These are phyloP conservation scores for Suhomyces anneliseae DNA, from an alignment of 1,139 yeast species.

Conservation along the genomic window DNA sequence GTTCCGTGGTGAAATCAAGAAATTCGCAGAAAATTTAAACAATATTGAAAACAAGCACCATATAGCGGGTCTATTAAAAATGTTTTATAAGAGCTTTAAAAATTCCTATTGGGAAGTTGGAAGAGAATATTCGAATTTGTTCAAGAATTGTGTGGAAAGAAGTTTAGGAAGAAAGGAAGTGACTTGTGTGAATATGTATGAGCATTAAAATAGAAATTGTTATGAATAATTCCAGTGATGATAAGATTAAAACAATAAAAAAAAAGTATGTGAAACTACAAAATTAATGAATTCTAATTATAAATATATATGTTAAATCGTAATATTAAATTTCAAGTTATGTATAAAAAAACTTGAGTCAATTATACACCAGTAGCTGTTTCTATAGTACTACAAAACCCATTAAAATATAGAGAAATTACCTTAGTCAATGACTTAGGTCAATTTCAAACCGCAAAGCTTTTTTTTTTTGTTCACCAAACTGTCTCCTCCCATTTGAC, in stretches of 20 bases:
- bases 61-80: conserved; percentile 53
- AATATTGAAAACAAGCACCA: conserved; percentile 40
- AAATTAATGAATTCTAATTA: too few relatives aligned
- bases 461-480: conserved; percentile 38
- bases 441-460: too few relatives aligned
- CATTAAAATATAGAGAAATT: too few relatives aligned
- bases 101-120: conserved; percentile 59
- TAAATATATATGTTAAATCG: too few relatives aligned
- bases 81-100: conserved; percentile 25
- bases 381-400: too few relatives aligned
- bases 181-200: conserved; percentile 53
- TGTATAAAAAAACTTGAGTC: too few relatives aligned
- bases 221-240: too few relatives aligned
- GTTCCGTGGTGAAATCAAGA: conserved; percentile 7
- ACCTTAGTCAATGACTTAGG: too few relatives aligned
- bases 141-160: conserved; percentile 56
- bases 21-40: conserved; percentile 6
- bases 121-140: conserved; percentile 54
- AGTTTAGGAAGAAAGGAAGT: conserved; percentile 50
- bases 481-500: conserved; percentile 66
- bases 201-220: not conserved
- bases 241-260: too few relatives aligned
- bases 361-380: too few relatives aligned
- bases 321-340: too few relatives aligned
- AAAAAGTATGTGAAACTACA: too few relatives aligned